Evolutionary conservation across 306 rosid species (phyloP).

Genomic region (Rosa persica): DNA sequence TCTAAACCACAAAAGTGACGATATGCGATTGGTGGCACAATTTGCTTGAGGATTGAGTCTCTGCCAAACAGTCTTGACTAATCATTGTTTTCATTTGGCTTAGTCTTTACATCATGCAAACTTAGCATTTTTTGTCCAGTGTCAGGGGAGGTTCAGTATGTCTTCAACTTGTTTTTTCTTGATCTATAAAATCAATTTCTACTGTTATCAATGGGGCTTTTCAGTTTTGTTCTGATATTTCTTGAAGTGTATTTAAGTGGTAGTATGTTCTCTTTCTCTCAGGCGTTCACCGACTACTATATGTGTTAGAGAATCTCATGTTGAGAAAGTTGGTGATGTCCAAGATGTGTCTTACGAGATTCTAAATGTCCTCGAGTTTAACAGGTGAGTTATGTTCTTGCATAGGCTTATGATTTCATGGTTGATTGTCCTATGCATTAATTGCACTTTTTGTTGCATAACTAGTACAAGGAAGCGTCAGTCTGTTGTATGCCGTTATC

Average conservation of each 20-base stretch:
- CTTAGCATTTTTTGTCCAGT: not conserved
- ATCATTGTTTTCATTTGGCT: not conserved
- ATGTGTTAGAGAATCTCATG: slow-evolving; percentile 89
- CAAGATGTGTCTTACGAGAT: slow-evolving; percentile 82
- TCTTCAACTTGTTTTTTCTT: not conserved
- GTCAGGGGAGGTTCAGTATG: slow-evolving; percentile 9
- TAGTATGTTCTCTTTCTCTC: slow-evolving; percentile 32
- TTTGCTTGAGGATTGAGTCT: not conserved
- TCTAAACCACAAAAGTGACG: not conserved
- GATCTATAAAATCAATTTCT: not conserved
- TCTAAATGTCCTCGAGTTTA: slow-evolving; percentile 93
- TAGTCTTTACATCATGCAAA: not conserved
- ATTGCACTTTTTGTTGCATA: slow-evolving; percentile 29
- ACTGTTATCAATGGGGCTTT: slow-evolving; percentile 7
- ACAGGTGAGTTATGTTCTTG: slow-evolving; percentile 51
- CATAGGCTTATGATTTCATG: slow-evolving; percentile 9
- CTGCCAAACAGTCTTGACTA: not conserved
- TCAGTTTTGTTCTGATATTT: slow-evolving; percentile 21
- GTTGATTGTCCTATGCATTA: slow-evolving; percentile 21
- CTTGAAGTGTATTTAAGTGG: slow-evolving; percentile 22
- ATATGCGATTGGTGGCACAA: not conserved
- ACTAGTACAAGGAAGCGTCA: slow-evolving; percentile 95
- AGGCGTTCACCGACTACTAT: slow-evolving; percentile 91
- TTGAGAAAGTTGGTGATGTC: slow-evolving; percentile 71
- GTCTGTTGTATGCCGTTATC: slow-evolving; percentile 92